Evolutionary conservation across 441 rosid species (phyloP), one percentile per base, ranked within the genome.

Genomic region (Bocquillonia castaneifolia): DNA sequence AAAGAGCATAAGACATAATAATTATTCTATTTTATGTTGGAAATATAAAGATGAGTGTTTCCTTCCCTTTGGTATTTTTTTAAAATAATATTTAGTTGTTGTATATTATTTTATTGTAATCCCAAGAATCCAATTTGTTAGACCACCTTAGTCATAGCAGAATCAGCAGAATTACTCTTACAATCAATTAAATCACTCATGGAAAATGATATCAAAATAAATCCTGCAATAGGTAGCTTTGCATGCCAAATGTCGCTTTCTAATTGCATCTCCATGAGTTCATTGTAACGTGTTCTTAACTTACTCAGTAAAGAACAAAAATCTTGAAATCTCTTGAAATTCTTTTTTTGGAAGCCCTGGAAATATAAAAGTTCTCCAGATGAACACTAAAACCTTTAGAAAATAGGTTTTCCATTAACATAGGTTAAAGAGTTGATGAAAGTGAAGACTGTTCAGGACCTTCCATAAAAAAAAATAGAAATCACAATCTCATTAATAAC

Each of bases 101-200:
- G n/a, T n/a, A n/a, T n/a, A n/a, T n/a, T n/a, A n/a, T n/a, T n/a
- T n/a, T n/a, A n/a, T 66, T 89, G 96, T 74, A 86, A 66, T 71
- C 97, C 97, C 73, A 91, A 68, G 75, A 87, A 89, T 37, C 92
- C 96, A 71, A 81, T 78, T 69, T 91, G 96, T 69, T 89, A 92
- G 58, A 89, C 87, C 28, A 88, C 79, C 77, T 89, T 91, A 61
- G 72, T 73, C 42, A 84, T 66, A 44, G 91, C 86, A 0, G 96
- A 84, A 73, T 89, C 97, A n/a, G n/a, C n/a, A n/a, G n/a, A n/a
- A n/a, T n/a, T n/a, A 67, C 96, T 92, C 73, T 77, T 95, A 26
- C 84, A 75, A 69, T 95, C 96, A 26, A 95, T 84, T 48, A 92
- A 66, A 70, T 82, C 80, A 47, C 98, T 90, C 45, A 92, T 67